Evolutionary conservation across 495 filamentous ascomycete species (phyloP).

Genomic region (Daldinia bambusicola): DNA sequence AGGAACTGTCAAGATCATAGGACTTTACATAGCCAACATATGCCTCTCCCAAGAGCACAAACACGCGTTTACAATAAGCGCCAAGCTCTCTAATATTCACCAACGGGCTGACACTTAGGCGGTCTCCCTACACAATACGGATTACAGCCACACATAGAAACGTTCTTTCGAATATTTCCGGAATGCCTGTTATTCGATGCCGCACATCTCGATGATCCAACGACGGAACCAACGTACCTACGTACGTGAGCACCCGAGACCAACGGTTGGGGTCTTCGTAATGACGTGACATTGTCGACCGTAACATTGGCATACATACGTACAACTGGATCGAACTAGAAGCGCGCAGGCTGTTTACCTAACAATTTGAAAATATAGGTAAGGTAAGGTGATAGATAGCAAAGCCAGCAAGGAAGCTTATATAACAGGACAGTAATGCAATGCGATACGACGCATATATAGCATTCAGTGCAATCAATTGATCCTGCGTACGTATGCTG

Average conservation of each 20-base stretch:
- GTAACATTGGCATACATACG: not conserved
- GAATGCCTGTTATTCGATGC: not conserved
- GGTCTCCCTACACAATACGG: not conserved
- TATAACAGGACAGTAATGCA: not conserved
- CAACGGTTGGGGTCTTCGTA: conserved; percentile 9
- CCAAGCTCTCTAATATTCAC: not conserved
- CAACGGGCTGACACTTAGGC: not conserved
- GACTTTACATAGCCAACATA: not conserved
- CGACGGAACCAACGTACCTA: not conserved
- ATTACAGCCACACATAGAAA: not conserved
- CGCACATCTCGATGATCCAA: not conserved
- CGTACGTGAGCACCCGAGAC: conserved; percentile 7
- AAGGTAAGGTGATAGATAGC: not conserved
- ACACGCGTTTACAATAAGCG: not conserved
- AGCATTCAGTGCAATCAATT: not conserved
- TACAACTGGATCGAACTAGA: not conserved
- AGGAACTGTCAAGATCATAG: not conserved
- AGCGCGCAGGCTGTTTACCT: not conserved
- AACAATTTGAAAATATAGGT: not conserved
- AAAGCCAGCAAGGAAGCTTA: conserved; percentile 2
- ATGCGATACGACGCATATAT: not conserved
- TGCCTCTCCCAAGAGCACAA: not conserved
- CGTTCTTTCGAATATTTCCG: not conserved
- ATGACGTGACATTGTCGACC: conserved; percentile 1
- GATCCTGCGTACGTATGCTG: not conserved